phyloP scores from a whole-genome alignment of 805 yeast species.

The Lipomyces lipofer region DNA sequence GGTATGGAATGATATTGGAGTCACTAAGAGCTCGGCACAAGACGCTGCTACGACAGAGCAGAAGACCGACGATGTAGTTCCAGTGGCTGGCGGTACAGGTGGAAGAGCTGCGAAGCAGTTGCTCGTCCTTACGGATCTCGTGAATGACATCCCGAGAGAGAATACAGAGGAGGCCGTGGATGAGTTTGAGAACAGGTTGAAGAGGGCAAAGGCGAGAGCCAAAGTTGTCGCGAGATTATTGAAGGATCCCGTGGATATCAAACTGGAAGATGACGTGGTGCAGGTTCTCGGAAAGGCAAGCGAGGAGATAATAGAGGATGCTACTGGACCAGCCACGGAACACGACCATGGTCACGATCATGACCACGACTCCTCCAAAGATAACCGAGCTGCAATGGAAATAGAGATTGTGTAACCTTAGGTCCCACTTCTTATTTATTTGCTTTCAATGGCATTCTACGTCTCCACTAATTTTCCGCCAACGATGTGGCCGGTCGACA shows the following conservation, averaged over 20 bases:
- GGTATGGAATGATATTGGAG: conserved; percentile 34
- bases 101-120: conserved; percentile 18
- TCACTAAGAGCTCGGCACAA: neutral
- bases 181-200: conserved; percentile 52
- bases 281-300: conserved; percentile 38
- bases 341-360: conserved; percentile 1
- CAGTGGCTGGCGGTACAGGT: conserved; percentile 34
- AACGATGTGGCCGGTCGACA: conserved; percentile 19
- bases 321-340: neutral
- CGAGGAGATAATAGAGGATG: conserved; percentile 42
- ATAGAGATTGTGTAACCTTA: conserved; percentile 22
- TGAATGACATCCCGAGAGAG: conserved; percentile 40
- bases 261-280: conserved; percentile 40
- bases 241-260: conserved; percentile 34
- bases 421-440: neutral
- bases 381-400: conserved; percentile 18
- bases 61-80: conserved; percentile 12
- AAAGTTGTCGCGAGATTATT: conserved; percentile 49
- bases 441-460: neutral
- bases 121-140: conserved; percentile 38
- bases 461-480: conserved; percentile 13
- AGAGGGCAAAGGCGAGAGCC: conserved; percentile 61
- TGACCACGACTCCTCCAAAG: neutral
- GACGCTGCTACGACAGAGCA: neutral
- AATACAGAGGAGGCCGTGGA: conserved; percentile 61